These are phyloP conservation scores for Polygonum maritimum DNA, from an alignment of 148 eudicot species.

Conservation along the genomic window DNA sequence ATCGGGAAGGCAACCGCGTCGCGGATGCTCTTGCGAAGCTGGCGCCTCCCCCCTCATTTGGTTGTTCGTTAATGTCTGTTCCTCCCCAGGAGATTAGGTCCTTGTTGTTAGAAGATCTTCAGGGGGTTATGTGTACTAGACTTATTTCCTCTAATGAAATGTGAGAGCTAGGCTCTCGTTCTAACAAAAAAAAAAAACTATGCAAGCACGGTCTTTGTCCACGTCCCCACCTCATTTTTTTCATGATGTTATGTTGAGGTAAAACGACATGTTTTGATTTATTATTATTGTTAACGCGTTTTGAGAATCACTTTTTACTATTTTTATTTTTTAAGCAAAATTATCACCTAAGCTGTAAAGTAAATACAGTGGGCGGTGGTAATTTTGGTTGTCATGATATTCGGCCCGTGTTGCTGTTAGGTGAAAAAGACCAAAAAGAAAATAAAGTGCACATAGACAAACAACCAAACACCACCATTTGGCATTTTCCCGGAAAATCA, in stretches of 20 bases:
- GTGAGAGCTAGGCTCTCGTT: too few relatives aligned
- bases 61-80: too few relatives aligned
- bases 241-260: not conserved
- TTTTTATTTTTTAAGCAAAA: not conserved
- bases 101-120: too few relatives aligned
- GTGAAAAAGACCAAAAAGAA: not conserved
- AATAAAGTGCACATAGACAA: not conserved
- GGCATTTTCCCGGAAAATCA: not conserved
- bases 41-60: too few relatives aligned
- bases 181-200: too few relatives aligned
- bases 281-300: constrained; percentile 1
- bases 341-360: not conserved
- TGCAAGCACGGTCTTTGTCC: not conserved
- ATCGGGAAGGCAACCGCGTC: too few relatives aligned
- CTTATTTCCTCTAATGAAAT: too few relatives aligned
- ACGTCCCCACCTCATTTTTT: not conserved
- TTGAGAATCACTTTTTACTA: not conserved
- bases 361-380: constrained; percentile 1
- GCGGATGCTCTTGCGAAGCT: too few relatives aligned
- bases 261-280: constrained; percentile 1
- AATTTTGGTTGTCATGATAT: not conserved
- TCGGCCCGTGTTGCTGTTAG: constrained; percentile 1
- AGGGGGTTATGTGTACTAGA: too few relatives aligned
- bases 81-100: too few relatives aligned
- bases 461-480: not conserved